phyloP scores from a whole-genome alignment of 2,329 filamentous ascomycete genomes.

The Exophiala bonariae region DNA sequence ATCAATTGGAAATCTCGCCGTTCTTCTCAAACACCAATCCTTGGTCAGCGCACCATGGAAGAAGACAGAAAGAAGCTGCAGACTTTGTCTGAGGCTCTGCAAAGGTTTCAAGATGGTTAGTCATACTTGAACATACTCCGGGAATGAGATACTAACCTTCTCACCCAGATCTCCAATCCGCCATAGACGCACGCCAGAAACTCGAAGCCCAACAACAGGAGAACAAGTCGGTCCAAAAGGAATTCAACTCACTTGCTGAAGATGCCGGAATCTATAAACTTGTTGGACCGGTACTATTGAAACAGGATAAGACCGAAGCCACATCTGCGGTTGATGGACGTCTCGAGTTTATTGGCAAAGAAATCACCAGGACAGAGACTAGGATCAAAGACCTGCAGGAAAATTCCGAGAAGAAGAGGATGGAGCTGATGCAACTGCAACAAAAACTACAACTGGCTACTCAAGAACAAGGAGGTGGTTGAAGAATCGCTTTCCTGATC shows the following conservation, averaged over 20 bases:
- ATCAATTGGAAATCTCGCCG: conserved; percentile 16
- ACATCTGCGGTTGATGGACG: conserved; percentile 87
- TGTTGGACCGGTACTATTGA: conserved; percentile 85
- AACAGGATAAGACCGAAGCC: conserved; percentile 90
- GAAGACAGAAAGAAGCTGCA: conserved; percentile 76
- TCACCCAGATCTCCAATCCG: conserved; percentile 71
- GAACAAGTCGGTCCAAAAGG: conserved; percentile 77
- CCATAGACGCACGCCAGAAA: conserved; percentile 79
- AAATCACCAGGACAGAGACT: conserved; percentile 73
- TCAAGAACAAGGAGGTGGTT: conserved; percentile 23
- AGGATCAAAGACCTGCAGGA: conserved; percentile 65
- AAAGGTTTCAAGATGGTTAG: conserved; percentile 79
- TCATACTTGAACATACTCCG: not conserved
- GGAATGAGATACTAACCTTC: conserved; percentile 6
- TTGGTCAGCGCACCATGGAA: conserved; percentile 15
- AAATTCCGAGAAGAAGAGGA: conserved; percentile 64
- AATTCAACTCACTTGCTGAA: conserved; percentile 77
- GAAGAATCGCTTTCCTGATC: conserved; percentile 4
- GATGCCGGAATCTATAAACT: conserved; percentile 94
- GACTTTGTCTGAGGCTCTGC: conserved; percentile 80
- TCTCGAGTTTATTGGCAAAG: conserved; percentile 87
- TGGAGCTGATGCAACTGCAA: conserved; percentile 52
- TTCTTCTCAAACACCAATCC: not conserved
- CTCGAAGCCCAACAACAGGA: conserved; percentile 92
- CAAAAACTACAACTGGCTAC: conserved; percentile 27